Conservation (phyloP, 371 early-diverging fungal genomes). For the Lichtheimia ramosa region DNA sequence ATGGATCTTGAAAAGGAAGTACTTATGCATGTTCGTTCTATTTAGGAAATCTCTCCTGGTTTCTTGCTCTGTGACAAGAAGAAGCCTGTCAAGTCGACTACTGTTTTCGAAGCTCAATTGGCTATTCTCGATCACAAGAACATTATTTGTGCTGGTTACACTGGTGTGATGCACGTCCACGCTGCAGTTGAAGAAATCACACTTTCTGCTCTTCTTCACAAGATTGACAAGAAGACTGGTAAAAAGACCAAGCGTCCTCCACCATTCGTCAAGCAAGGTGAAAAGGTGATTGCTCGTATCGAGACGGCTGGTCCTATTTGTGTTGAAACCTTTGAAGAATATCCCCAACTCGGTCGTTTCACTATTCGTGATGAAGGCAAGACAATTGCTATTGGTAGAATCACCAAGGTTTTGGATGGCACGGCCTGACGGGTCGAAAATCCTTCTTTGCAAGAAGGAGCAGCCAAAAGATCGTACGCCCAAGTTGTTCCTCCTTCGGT, state of each 20-base stretch:
- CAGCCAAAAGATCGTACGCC: not conserved
- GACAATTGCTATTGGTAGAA: constrained; percentile 92
- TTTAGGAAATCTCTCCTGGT: constrained; percentile 77
- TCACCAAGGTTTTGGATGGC: constrained; percentile 72
- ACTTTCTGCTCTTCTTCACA: constrained; percentile 78
- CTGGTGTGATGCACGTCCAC: constrained; percentile 91
- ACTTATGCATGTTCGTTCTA: no score
- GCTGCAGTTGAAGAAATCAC: constrained; percentile 87
- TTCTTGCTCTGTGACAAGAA: constrained; percentile 83
- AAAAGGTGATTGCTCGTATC: constrained; percentile 82
- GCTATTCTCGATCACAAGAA: constrained; percentile 91
- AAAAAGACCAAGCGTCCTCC: constrained; percentile 88
- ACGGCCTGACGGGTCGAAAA: constrained; percentile 8
- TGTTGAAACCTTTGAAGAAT: constrained; percentile 87
- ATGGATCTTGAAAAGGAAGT: no score
- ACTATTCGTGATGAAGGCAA: constrained; percentile 93
- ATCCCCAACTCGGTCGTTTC: constrained; percentile 94
- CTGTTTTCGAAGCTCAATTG: constrained; percentile 84
- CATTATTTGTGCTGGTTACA: constrained; percentile 94
- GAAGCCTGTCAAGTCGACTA: constrained; percentile 77
- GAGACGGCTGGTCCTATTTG: constrained; percentile 77
- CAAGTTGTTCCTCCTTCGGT: no score
- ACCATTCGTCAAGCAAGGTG: constrained; percentile 90
- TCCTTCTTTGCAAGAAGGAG: not conserved
- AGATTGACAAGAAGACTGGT: constrained; percentile 86